phyloP scores from a whole-genome alignment of 2,329 filamentous ascomycete genomes.

The Alternaria gaisen region DNA sequence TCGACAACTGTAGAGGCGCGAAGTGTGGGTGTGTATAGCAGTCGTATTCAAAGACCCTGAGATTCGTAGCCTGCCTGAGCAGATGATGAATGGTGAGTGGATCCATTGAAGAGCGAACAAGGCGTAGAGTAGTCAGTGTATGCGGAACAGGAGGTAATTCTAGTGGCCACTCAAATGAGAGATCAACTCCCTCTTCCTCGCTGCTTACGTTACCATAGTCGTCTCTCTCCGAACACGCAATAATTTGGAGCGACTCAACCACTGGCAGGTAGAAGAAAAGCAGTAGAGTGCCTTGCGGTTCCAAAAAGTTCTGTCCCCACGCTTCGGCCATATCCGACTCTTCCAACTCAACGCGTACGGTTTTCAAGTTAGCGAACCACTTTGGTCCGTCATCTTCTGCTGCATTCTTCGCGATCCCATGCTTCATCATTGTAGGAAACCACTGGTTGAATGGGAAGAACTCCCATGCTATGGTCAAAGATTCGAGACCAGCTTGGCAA shows the following conservation, averaged over 20 bases:
- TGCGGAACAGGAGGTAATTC: background rate
- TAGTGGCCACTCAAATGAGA: slow-evolving; percentile 9
- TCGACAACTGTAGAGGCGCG: background rate
- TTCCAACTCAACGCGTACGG: no score
- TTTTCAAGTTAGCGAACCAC: no score
- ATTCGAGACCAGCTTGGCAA: background rate
- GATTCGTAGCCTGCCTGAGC: slow-evolving; percentile 6
- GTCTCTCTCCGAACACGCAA: background rate
- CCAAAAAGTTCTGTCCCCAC: no score
- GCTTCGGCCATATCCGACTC: no score
- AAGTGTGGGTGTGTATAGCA: background rate
- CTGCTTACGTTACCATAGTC: background rate
- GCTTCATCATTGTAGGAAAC: no score
- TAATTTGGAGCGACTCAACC: slow-evolving; percentile 3
- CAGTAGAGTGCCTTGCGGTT: background rate
- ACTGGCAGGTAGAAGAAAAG: slow-evolving; percentile 2
- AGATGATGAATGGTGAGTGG: background rate
- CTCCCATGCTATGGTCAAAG: background rate
- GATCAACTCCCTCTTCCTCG: background rate
- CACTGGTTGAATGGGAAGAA: background rate
- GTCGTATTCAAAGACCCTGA: slow-evolving; percentile 6
- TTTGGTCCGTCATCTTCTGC: no score
- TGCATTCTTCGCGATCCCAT: no score
- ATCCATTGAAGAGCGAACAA: background rate
- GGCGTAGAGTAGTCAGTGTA: slow-evolving; percentile 4